Evolutionary conservation across 768 basidiomycete genomes (phyloP).

Genomic region (Suillus fuscotomentosus): DNA sequence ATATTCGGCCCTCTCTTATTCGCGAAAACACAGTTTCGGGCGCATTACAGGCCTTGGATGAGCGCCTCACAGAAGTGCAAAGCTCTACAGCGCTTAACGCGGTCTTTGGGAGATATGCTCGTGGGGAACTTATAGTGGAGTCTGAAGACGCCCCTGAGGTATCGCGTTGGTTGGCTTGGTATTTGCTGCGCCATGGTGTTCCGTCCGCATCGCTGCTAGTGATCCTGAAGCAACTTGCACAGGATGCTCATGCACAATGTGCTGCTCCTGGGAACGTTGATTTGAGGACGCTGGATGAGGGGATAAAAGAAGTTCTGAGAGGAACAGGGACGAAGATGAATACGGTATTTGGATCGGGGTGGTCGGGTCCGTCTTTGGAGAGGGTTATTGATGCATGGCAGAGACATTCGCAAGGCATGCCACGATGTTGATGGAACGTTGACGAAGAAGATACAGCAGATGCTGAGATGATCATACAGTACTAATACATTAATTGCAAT

Average conservation of each 20-base stretch:
- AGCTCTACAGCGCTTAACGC: slow-evolving; percentile 16
- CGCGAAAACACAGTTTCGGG: slow-evolving; percentile 72
- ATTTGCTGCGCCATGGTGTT: slow-evolving; percentile 65
- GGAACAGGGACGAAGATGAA: slow-evolving; percentile 82
- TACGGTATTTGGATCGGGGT: slow-evolving; percentile 65
- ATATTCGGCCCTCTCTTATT: slow-evolving; percentile 63
- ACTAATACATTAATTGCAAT: no score
- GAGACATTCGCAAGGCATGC: slow-evolving; percentile 11
- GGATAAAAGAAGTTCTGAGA: slow-evolving; percentile 85
- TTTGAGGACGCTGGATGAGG: slow-evolving; percentile 38
- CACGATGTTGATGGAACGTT: background rate
- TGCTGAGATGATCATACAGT: background rate
- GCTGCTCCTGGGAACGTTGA: slow-evolving; percentile 52
- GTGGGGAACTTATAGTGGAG: slow-evolving; percentile 45
- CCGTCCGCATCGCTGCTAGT: slow-evolving; percentile 68
- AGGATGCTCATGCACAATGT: slow-evolving; percentile 61
- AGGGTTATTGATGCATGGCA: slow-evolving; percentile 64
- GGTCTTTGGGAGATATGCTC: slow-evolving; percentile 53
- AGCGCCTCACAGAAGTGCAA: slow-evolving; percentile 46
- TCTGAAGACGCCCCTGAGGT: slow-evolving; percentile 14
- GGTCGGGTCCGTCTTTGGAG: slow-evolving; percentile 68
- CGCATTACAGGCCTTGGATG: slow-evolving; percentile 61
- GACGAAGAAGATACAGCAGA: background rate
- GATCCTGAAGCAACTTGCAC: slow-evolving; percentile 59
- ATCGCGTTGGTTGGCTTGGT: slow-evolving; percentile 60